Evolutionary conservation across 2,329 filamentous ascomycete species (phyloP).

Genomic region (Talaromyces piceae): DNA sequence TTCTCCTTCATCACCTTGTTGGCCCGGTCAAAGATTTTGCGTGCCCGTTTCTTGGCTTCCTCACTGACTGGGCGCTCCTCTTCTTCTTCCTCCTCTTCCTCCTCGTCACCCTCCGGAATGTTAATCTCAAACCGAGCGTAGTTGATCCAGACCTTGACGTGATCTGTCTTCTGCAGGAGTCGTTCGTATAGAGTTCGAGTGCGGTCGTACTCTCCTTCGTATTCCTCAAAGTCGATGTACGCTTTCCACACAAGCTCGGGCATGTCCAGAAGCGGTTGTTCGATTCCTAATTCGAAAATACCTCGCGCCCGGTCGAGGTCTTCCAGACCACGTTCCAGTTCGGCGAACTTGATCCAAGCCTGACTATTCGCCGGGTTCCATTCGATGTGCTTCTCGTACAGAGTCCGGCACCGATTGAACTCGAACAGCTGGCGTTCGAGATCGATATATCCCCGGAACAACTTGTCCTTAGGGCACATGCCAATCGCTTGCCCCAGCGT

Average conservation of each 20-base stretch:
- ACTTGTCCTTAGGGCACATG: conserved; percentile 90
- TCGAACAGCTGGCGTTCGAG: conserved; percentile 91
- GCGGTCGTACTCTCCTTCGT: conserved; percentile 81
- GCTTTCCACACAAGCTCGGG: conserved; percentile 96
- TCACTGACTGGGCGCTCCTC: conserved; percentile 63
- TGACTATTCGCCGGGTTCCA: conserved; percentile 86
- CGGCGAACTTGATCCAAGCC: conserved; percentile 94
- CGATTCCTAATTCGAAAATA: conserved; percentile 85
- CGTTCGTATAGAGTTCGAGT: conserved; percentile 81
- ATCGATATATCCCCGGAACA: conserved; percentile 90
- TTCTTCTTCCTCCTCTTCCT: conserved; percentile 46
- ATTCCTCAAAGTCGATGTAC: conserved; percentile 97
- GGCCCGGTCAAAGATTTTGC: conserved; percentile 76
- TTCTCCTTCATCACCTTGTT: conserved; percentile 81
- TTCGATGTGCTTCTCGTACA: conserved; percentile 91
- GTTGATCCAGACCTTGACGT: conserved; percentile 98
- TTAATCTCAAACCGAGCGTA: conserved; percentile 99
- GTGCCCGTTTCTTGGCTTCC: conserved; percentile 72
- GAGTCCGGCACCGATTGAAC: conserved; percentile 79
- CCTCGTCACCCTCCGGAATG: conserved; percentile 65
- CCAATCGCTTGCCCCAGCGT: conserved; percentile 84
- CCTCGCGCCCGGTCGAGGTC: conserved; percentile 80
- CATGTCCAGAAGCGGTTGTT: conserved; percentile 84
- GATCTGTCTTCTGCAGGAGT: conserved; percentile 86
- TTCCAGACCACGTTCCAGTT: conserved; percentile 84